Base-by-base conservation (phyloP, 2,329 filamentous ascomycete species). In the Lachnellula hyalina region DNA sequence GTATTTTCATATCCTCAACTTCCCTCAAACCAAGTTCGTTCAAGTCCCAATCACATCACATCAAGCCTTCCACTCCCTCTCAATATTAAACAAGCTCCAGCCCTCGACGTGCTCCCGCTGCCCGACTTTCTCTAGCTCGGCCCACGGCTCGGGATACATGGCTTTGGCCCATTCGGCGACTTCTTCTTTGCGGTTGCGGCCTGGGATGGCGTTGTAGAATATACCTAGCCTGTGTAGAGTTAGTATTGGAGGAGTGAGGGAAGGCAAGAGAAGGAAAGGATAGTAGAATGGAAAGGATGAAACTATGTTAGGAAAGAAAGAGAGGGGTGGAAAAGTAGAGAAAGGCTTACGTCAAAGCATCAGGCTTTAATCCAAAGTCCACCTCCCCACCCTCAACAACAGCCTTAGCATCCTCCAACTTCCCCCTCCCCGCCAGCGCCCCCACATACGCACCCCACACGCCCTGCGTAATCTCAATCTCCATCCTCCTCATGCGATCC, bases 401-500 rank as follows among this genome's bases (percentile, higher is more conserved):
- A 54, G 77, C 74, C 62, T 84, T 81, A 2, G 85, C 85, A 63
- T 87, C 84, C 19, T 89, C 82, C 47, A 89, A 77, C 49, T 86
- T 78, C 23, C 84, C 85, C 61, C 90, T 87, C 3, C 85, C 84
- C 0, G 87, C 89, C 53, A 96, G 71, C 0, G 89, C 89, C 8
- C 84, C 87, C 47, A 88, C 76, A 68, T 96, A 97, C 1, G 86
- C 84, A 19, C 82, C 82, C 72, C 89, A 93, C 12, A 97, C 81
- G 2, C 78, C 71, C 21, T 81, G 79, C 38, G 90, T 87, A 23
- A 96, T 78, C 41, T 90, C 86, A 51, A 97, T 79, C 32, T 94
- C 90, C 78, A 95, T 86, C 53, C 77, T 77, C 63, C 80, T 78
- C 55, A 94, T 78, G 71, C 83, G 84, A 21, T 75, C 74, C 89